phyloP scores from a whole-genome alignment of 2,329 filamentous ascomycete species.

The Pseudopyrenochaeta lycopersici region DNA sequence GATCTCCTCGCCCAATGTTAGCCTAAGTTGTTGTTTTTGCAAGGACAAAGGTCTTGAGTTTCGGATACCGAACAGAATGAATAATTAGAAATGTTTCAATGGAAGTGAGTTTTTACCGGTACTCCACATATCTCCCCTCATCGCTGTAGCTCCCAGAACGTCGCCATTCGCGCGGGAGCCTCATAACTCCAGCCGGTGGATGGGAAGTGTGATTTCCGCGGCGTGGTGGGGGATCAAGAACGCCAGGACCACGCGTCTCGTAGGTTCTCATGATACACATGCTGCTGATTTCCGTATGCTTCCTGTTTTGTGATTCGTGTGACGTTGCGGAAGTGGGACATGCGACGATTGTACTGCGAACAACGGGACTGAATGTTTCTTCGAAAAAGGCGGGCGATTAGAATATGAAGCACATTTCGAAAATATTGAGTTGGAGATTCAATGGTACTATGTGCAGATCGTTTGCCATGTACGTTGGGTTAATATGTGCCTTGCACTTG shows the following conservation, averaged over 20 bases:
- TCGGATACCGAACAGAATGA: too few species aligned
- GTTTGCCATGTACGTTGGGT: neutral
- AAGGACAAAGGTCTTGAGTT: too few species aligned
- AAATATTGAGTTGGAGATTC: too few species aligned
- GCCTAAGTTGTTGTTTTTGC: too few species aligned
- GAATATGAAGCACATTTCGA: too few species aligned
- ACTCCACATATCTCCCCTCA: conserved; percentile 28
- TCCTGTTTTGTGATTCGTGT: neutral
- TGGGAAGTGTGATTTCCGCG: conserved; percentile 44
- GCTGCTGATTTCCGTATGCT: neutral
- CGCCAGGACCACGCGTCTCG: conserved; percentile 34
- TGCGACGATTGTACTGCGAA: too few species aligned
- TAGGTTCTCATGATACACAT: conserved; percentile 48
- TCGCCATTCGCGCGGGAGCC: conserved; percentile 43
- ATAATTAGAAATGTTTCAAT: neutral
- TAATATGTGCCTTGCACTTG: neutral
- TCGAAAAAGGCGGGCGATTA: too few species aligned
- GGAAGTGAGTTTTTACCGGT: conserved; percentile 15
- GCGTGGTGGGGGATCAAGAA: conserved; percentile 43
- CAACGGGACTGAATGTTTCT: too few species aligned
- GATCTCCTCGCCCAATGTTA: conserved; percentile 12
- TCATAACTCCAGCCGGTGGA: conserved; percentile 42
- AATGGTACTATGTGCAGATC: too few species aligned
- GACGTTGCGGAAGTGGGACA: too few species aligned
- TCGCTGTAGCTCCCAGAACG: conserved; percentile 30